Evolutionary conservation across 352 stramenopile species (phyloP).

Genomic region (Peronospora tabacina): DNA sequence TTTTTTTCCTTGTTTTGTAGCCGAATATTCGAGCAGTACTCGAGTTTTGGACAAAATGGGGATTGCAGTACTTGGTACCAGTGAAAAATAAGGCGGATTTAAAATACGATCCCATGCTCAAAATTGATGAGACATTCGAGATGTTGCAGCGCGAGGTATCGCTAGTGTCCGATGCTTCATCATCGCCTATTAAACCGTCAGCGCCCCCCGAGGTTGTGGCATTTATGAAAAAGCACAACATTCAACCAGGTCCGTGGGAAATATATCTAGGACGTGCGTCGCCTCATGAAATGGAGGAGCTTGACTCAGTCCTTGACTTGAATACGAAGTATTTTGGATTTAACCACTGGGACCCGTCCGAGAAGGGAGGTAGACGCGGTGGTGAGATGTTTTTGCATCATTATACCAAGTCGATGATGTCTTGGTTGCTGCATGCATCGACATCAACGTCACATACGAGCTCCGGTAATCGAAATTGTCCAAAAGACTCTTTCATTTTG

Average conservation of each 20-base stretch:
- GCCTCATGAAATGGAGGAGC: conserved; percentile 57
- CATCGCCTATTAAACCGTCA: conserved; percentile 56
- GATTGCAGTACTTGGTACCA: conserved; percentile 49
- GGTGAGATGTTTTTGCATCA: conserved; percentile 81
- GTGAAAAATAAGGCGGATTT: conserved; percentile 25
- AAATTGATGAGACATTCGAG: conserved; percentile 55
- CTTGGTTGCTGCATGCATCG: conserved; percentile 55
- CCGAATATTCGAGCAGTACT: conserved; percentile 67
- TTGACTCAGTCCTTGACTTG: conserved; percentile 53
- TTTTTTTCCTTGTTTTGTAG: conserved; percentile 22
- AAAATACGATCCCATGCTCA: conserved; percentile 39
- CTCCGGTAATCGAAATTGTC: conserved; percentile 44
- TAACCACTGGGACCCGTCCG: conserved; percentile 62
- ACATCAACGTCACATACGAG: conserved; percentile 40
- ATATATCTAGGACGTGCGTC: conserved; percentile 65
- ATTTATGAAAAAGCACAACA: conserved; percentile 74
- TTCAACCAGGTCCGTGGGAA: conserved; percentile 74
- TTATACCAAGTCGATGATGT: conserved; percentile 76
- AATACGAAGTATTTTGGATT: conserved; percentile 76
- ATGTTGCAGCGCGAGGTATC: conserved; percentile 50
- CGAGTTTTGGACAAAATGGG: conserved; percentile 81
- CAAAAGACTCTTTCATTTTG: conserved; percentile 49
- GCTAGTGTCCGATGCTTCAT: conserved; percentile 52
- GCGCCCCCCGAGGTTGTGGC: conserved; percentile 54
- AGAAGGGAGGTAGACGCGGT: conserved; percentile 56